Base-by-base conservation (phyloP, 2,329 filamentous ascomycete species). In the Paecilomyces variotii region DNA sequence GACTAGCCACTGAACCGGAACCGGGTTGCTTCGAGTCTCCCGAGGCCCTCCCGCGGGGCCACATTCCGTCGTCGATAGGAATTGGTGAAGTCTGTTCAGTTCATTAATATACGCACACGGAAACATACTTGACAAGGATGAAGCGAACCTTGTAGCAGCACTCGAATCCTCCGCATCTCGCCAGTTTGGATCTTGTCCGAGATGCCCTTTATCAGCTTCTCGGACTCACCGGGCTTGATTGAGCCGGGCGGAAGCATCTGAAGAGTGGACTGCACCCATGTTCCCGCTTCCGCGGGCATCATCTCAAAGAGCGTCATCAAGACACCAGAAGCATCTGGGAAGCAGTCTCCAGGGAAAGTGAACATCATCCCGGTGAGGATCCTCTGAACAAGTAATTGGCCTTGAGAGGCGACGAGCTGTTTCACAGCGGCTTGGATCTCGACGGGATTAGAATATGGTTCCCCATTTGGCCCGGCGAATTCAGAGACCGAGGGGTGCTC, bases 281-380 rank as follows among this genome's bases (percentile, higher is more conserved):
- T 74, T 1, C 89, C 86, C 12, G 91, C 90, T 69, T 94, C 84
- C 57, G 84, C 80, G 0, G 94, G 94, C 69, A 95, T 80, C 49
- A 97, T 79, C 72, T 96, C 88, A 70, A 99, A 96, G 63, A 97
- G 81, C 2, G 88, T 87, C 60, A 99, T 84, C 56, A 99, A 78
- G n/a, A 96, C 90, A 3, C 91, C 92, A 54, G 91, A 96, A 14
- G 91, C 92, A 70, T 99, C 94, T 0, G 92, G 87, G 70, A 97
- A 96, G 76, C 92, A 97, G 73, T 97, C 94, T 51, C 90, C 85
- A 0, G 94, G 95, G 77, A 99, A 99, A 0, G 89, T 95, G 72
- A 97, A 97, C 93, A 99, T 97, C 92, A 99, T 96, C 60, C 94
- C 94, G 0, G 92, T 94, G 78, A 99, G 82, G 59, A 96, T 87